Evolutionary conservation across 2,329 filamentous ascomycete genomes (phyloP).

Genomic region (Hymenoscyphus fructigenus): DNA sequence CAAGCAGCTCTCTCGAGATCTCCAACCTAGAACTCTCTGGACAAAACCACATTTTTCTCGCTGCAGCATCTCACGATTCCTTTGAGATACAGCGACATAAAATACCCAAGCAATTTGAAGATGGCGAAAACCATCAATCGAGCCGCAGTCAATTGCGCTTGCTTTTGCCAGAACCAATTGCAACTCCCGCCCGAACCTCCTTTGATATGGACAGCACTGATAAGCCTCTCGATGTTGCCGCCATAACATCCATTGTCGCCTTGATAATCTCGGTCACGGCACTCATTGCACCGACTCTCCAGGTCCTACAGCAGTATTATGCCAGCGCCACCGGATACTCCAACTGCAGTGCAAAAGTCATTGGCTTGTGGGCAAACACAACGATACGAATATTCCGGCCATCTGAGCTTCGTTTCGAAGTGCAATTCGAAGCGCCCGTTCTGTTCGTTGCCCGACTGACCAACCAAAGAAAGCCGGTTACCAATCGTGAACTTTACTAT

Average conservation of each 20-base stretch:
- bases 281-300: background rate
- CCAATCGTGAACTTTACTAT: background rate
- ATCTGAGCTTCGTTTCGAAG: background rate
- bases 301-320: background rate
- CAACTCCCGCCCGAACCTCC: background rate
- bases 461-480: background rate
- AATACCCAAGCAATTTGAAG: background rate
- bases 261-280: background rate
- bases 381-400: background rate
- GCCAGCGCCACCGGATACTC: background rate
- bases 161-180: background rate
- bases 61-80: background rate
- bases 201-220: background rate
- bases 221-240: background rate
- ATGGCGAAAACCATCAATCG: background rate
- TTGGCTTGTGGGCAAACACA: background rate
- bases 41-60: background rate
- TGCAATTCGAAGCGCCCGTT: background rate
- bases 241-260: background rate
- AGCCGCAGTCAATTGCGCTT: background rate
- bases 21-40: background rate
- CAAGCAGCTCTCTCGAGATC: background rate
- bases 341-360: background rate
- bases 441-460: background rate
- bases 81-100: background rate